These are phyloP conservation scores for Forsythia suspensa DNA, from an alignment of 257 asterid genomes.

Conservation along the genomic window DNA sequence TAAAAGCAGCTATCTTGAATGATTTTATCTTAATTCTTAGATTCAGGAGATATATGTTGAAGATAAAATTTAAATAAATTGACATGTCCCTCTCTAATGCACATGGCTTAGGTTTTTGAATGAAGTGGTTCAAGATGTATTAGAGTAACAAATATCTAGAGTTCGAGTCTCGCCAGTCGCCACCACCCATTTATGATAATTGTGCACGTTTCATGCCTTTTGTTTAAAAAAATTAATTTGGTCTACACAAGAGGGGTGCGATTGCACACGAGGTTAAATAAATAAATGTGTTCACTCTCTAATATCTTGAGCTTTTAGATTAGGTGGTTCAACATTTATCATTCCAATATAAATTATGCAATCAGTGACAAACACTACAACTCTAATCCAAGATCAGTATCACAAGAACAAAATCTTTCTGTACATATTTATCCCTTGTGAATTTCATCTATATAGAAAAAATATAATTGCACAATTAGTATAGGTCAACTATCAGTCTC, in stretches of 20 bases:
- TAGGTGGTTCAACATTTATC: not conserved
- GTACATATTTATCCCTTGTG: not conserved
- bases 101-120: not conserved
- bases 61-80: not conserved
- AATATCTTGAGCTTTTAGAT: not conserved
- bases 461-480: not conserved
- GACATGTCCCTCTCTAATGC: not conserved
- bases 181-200: not conserved
- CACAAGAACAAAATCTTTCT: not conserved
- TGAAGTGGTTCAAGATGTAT: not conserved
- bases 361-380: not conserved
- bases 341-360: not conserved
- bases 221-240: not conserved
- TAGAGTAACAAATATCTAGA: not conserved
- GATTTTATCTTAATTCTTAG: not conserved
- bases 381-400: not conserved
- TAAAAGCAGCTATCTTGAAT: not conserved
- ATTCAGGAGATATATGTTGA: not conserved
- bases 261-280: not conserved
- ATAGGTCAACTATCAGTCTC: not conserved
- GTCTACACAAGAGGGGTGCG: not conserved
- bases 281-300: not conserved
- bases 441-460: not conserved
- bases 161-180: not conserved
- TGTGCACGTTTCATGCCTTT: not conserved